A percentile compares a stretch with the other conserved stretches of the same genome.
Conservation (phyloP, 176 grass and related monocot species). For the Thalia dealbata region DNA sequence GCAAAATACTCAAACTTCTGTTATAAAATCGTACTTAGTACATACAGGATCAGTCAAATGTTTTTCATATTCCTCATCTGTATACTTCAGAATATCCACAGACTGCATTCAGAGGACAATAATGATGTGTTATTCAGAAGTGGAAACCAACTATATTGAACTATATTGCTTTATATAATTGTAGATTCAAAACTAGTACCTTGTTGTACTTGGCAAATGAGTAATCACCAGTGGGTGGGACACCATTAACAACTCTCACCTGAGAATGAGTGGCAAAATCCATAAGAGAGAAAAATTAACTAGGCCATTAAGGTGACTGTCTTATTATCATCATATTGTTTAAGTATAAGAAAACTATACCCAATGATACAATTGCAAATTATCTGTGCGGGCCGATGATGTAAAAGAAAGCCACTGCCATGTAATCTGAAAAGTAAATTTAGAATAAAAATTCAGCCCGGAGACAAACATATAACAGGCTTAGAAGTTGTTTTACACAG, state of each 20-base stretch:
- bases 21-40: conserved; percentile 28
- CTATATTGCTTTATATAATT: neutral
- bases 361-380: conserved; percentile 87
- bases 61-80: conserved; percentile 93
- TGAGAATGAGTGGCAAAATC: conserved; percentile 22
- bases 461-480: conserved; percentile 3
- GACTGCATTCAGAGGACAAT: conserved; percentile 47
- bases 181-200: conserved; percentile 19
- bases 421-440: conserved; percentile 51
- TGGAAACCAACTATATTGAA: neutral
- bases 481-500: neutral
- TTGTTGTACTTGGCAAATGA: conserved; percentile 92
- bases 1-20: conserved; percentile 4
- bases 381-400: conserved; percentile 72
- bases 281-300: conserved; percentile 10
- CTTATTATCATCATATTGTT: conserved; percentile 14
- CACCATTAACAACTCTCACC: conserved; percentile 82
- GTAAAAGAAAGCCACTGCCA: conserved; percentile 96
- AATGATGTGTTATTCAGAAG: neutral
- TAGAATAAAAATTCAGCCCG: conserved; percentile 12
- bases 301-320: conserved; percentile 4
- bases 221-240: conserved; percentile 84
- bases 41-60: conserved; percentile 92
- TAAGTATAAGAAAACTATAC: conserved; percentile 31
- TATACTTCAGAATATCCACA: conserved; percentile 80